Conservation (phyloP, 2,329 filamentous ascomycete species). For the Plectosphaerella cucumerina region DNA sequence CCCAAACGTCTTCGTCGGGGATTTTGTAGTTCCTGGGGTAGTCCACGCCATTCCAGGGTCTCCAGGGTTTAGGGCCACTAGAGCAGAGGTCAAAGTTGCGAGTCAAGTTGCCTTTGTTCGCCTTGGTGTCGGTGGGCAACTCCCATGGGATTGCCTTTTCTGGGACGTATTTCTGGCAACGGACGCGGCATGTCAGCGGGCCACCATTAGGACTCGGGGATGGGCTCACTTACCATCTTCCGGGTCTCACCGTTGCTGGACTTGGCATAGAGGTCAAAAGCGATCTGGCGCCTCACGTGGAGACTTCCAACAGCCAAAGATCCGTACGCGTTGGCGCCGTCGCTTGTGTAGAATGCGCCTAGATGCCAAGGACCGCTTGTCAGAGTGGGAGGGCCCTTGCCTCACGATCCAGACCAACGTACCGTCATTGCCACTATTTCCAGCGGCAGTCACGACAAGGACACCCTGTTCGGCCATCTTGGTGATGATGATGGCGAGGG, state of each 20-base stretch:
- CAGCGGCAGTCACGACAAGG: conserved; percentile 50
- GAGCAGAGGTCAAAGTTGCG: conserved; percentile 3
- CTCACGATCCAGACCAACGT: background rate
- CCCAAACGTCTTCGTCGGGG: background rate
- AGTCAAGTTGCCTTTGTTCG: background rate
- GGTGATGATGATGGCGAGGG: conserved; percentile 42
- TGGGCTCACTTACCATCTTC: background rate
- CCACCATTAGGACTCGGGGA: background rate
- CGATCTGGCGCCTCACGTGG: background rate
- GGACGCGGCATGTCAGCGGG: too few relatives aligned
- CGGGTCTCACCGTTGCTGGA: conserved; percentile 6
- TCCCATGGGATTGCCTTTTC: conserved; percentile 2
- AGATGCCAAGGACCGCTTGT: background rate
- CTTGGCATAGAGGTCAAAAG: background rate
- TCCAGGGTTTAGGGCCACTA: background rate
- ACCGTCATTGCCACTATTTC: conserved; percentile 11
- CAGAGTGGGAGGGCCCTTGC: background rate
- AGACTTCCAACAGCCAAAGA: conserved; percentile 5
- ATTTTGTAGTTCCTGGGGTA: background rate
- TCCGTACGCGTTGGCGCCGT: conserved; percentile 3
- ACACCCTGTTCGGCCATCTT: conserved; percentile 75
- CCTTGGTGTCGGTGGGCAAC: background rate
- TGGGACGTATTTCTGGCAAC: background rate
- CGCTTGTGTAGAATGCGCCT: conserved; percentile 7
- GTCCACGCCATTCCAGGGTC: too few relatives aligned